Evolutionary conservation across 1,284 basidiomycete genomes (phyloP), one percentile per base, ranked within the genome.

Genomic region (Stereum hirsutum): DNA sequence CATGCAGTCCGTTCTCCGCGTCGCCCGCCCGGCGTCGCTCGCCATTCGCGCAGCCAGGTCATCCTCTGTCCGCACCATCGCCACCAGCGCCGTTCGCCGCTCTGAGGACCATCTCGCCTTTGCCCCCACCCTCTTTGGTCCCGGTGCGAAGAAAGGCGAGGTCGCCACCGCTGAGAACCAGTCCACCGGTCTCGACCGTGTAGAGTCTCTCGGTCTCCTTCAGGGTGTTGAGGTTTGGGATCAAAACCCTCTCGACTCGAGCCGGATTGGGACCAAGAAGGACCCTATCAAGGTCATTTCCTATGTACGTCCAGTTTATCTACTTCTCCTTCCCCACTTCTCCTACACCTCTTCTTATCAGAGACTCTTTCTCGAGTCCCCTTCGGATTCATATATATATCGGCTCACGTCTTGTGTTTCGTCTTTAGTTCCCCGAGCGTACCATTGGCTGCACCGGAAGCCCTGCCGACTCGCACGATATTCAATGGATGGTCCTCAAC

Each of bases 181-280:
- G 69, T 79, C 94, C 24, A 99, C 95, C 53, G 94, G 95, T 81
- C 74, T 97, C 48, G 94, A 97, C 68, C 89, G 95, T 65, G 81
- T 94, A 61, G 90, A 99, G 69, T 71, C 96, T 41, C 68, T 97
- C 47, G 90, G 89, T 58, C 83, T 89, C 54, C 72, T 93, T 58
- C 80, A 93, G 66, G 94, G 93, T 46, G 68, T 91, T 42, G 84
- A 92, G 37, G 81, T 94, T 44, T 99, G 98, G 71, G 93, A 97
- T 66, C 75, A 85, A 62, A 75, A 79, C 52, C 89, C 93, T 37
- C 75, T 98, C 50, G 82, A 92, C 60, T 72, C 92, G 50, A 85
- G 81, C 65, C 80, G 89, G 57, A 65, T 93, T 60, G 95, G 95
- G 51, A 98, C 95, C 42, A 74, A 88, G 57, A 75, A 77, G 46